Conservation (phyloP, 176 grass and related monocot genomes). For the Zoysia japonica region DNA sequence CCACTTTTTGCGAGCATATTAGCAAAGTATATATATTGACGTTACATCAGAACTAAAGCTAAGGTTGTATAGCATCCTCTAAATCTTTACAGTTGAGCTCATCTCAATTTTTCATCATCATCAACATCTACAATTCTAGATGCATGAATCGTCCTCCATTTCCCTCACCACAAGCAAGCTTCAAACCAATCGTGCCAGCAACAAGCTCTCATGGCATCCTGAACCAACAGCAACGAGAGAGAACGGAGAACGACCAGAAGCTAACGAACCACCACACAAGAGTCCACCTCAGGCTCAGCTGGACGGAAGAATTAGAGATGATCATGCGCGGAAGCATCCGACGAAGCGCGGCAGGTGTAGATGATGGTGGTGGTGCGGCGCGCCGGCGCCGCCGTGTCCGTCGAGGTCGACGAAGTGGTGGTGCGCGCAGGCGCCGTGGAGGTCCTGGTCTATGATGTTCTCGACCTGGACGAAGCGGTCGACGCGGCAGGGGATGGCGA, state of each 20-base stretch:
- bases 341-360: constrained; percentile 64
- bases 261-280: background rate
- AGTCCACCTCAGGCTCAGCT: no score
- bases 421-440: constrained; percentile 19
- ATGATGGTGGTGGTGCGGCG: constrained; percentile 21
- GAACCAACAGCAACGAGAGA: background rate
- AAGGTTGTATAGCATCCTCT: background rate
- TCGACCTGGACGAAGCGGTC: constrained; percentile 79
- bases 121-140: constrained; percentile 16
- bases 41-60: background rate
- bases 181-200: constrained; percentile 24
- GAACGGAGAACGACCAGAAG: constrained; percentile 22
- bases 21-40: background rate
- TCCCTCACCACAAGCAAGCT: constrained; percentile 1
- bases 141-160: constrained; percentile 12
- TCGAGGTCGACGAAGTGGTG: constrained; percentile 42
- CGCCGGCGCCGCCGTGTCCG: background rate
- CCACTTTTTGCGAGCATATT: background rate
- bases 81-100: constrained; percentile 47
- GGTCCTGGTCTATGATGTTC: constrained; percentile 59
- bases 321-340: constrained; percentile 72
- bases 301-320: no score
- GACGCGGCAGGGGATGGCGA: constrained; percentile 82
- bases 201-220: background rate
- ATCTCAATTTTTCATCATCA: constrained; percentile 53